A percentile compares a stretch with the other conserved stretches of the same genome.
These are phyloP conservation scores for Volvariella volvacea DNA, from an alignment of 1,284 basidiomycete species.

Conservation along the genomic window DNA sequence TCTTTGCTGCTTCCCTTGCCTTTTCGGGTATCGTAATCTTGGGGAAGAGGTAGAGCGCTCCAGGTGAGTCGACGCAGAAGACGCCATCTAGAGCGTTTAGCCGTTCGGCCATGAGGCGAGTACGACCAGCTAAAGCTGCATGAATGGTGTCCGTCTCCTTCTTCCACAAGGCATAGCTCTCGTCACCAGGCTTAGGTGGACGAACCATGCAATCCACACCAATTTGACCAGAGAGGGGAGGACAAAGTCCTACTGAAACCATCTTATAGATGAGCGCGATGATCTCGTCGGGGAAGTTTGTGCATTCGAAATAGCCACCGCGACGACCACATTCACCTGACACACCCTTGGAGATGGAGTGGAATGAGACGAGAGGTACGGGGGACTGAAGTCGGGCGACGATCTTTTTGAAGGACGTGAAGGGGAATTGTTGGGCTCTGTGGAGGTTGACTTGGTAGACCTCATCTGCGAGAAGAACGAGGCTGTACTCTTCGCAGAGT, in stretches of 20 bases:
- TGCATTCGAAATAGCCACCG: conserved; percentile 90
- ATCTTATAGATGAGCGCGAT: conserved; percentile 91
- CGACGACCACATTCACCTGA: conserved; percentile 90
- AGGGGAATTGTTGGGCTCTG: conserved; percentile 57
- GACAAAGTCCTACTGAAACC: conserved; percentile 85
- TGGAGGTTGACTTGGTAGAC: conserved; percentile 95
- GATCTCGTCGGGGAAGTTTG: conserved; percentile 73
- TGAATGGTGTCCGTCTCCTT: conserved; percentile 79
- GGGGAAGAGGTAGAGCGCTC: conserved; percentile 44
- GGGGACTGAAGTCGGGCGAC: conserved; percentile 56
- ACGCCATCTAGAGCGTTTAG: conserved; percentile 77
- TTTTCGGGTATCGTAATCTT: conserved; percentile 38
- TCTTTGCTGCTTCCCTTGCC: conserved; percentile 68
- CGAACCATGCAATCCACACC: conserved; percentile 87
- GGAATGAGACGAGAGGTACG: conserved; percentile 86
- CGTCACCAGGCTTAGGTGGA: conserved; percentile 71
- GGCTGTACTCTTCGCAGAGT: conserved; percentile 78
- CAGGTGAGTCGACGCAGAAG: conserved; percentile 83
- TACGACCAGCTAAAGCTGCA: conserved; percentile 66
- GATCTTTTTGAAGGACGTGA: conserved; percentile 90
- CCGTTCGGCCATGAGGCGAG: conserved; percentile 64
- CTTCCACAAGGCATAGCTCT: conserved; percentile 74
- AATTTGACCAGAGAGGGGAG: conserved; percentile 84
- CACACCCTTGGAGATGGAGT: conserved; percentile 94
- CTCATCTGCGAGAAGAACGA: conserved; percentile 90